Conservation (phyloP, 495 filamentous ascomycete genomes). For the Pyronema domesticum region DNA sequence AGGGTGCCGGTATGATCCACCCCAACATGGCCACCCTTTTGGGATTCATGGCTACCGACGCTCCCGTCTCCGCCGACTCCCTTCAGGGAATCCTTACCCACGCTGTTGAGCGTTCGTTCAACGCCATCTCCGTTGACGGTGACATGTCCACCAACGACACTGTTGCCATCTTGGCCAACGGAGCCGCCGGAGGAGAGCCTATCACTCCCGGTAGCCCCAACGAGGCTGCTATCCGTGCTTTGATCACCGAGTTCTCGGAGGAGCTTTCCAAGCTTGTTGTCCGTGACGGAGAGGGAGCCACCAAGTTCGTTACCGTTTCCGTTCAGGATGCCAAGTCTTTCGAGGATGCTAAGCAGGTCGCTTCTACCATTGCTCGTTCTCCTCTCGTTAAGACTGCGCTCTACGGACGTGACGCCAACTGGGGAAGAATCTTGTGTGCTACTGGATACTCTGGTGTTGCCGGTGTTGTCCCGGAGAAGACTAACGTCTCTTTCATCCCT, state of each 20-base stretch:
- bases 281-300: slow-evolving; percentile 91
- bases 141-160: slow-evolving; percentile 97
- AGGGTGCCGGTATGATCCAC: slow-evolving; percentile 98
- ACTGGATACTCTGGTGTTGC: slow-evolving; percentile 65
- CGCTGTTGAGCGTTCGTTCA: slow-evolving; percentile 75
- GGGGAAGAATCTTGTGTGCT: slow-evolving; percentile 92
- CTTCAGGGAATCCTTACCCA: slow-evolving; percentile 53
- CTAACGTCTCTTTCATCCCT: slow-evolving; percentile 81
- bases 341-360: slow-evolving; percentile 34
- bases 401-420: slow-evolving; percentile 95
- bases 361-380: slow-evolving; percentile 77
- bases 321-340: slow-evolving; percentile 36
- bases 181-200: slow-evolving; percentile 63
- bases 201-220: slow-evolving; percentile 31
- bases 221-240: slow-evolving; percentile 43
- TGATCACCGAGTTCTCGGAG: slow-evolving; percentile 59
- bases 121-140: slow-evolving; percentile 91
- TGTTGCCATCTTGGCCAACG: slow-evolving; percentile 82
- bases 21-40: slow-evolving; percentile 97
- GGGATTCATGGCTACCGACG: slow-evolving; percentile 86
- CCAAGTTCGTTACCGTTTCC: slow-evolving; percentile 92
- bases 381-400: slow-evolving; percentile 93
- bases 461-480: slow-evolving; percentile 60
- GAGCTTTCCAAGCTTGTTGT: slow-evolving; percentile 84
- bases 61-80: slow-evolving; percentile 49